Evolutionary conservation across 1,284 basidiomycete species (phyloP).

Genomic region (Neonothopanus nambi): DNA sequence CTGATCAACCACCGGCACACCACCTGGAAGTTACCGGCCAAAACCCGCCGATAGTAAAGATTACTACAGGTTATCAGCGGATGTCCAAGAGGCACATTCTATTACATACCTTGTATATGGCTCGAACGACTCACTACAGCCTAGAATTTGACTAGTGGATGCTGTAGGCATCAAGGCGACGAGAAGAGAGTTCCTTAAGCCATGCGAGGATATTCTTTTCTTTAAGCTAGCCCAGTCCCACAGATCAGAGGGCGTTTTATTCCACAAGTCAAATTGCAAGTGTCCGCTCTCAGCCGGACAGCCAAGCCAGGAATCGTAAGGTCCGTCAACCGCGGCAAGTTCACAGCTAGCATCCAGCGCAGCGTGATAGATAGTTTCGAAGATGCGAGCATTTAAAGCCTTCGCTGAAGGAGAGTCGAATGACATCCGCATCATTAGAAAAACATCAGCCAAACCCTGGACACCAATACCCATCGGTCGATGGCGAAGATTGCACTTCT

Average conservation of each 20-base stretch:
- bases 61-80: conserved; percentile 32
- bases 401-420: conserved; percentile 92
- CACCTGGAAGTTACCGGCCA: conserved; percentile 99
- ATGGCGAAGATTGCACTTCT: conserved; percentile 94
- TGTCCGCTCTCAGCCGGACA: conserved; percentile 87
- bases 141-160: conserved; percentile 97
- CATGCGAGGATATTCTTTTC: conserved; percentile 81
- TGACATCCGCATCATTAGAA: conserved; percentile 95
- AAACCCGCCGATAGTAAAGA: conserved; percentile 96
- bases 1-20: conserved; percentile 98
- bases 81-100: not conserved
- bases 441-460: conserved; percentile 96
- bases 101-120: conserved; percentile 82
- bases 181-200: conserved; percentile 91
- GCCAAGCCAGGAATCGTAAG: conserved; percentile 90
- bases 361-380: conserved; percentile 99
- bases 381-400: conserved; percentile 92
- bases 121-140: conserved; percentile 99
- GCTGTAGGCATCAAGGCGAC: conserved; percentile 98
- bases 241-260: conserved; percentile 85
- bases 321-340: conserved; percentile 79
- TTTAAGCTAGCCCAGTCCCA: conserved; percentile 96
- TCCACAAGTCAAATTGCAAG: conserved; percentile 96
- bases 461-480: conserved; percentile 98
- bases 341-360: conserved; percentile 92